Conservation (phyloP, 192 early-diverging fungal genomes). For the Funneliformis mosseae region DNA sequence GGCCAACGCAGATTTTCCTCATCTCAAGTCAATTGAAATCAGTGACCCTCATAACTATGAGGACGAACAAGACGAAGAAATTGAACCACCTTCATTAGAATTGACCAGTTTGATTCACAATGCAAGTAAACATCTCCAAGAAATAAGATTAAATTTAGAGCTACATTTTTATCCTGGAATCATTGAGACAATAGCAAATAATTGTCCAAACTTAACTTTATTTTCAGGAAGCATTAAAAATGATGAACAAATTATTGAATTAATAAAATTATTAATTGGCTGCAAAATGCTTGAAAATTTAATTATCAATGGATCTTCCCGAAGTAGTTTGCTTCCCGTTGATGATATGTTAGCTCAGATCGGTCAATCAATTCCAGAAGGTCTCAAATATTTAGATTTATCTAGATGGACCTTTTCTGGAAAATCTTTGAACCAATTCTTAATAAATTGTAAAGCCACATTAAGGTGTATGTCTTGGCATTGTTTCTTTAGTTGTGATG, state of each 20-base stretch:
- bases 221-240: constrained; percentile 8
- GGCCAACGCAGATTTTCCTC: neutral
- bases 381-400: constrained; percentile 3
- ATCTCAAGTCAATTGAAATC: constrained; percentile 2
- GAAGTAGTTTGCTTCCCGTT: neutral
- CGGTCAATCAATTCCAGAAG: neutral
- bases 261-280: constrained; percentile 14
- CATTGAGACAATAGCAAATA: neutral
- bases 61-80: neutral
- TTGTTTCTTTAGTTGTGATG: neutral
- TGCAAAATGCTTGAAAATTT: constrained; percentile 8
- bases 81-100: neutral
- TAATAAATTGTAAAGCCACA: neutral
- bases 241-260: constrained; percentile 4
- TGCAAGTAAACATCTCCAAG: neutral
- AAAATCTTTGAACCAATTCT: neutral
- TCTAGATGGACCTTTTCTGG: constrained; percentile 4
- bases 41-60: neutral
- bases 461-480: neutral
- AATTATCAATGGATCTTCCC: neutral
- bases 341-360: constrained; percentile 15
- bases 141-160: constrained; percentile 21
- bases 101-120: neutral
- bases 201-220: constrained; percentile 10
- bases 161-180: constrained; percentile 20